Evolutionary conservation across 2,329 filamentous ascomycete genomes (phyloP).

Genomic region (Ilyonectria destructans): DNA sequence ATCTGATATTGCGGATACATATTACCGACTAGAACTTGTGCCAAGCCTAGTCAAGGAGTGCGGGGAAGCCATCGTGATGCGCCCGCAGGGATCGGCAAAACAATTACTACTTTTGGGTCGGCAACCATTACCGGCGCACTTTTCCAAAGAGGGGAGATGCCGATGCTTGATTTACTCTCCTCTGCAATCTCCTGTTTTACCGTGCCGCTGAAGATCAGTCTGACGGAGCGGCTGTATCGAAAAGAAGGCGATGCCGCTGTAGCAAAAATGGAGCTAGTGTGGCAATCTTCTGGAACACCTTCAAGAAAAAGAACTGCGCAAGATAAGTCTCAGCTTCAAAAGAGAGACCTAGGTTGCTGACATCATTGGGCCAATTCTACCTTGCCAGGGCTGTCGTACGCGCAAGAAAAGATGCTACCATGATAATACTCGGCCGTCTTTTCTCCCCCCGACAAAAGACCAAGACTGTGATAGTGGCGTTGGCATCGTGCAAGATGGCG

Average conservation of each 20-base stretch:
- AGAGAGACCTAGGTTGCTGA: conserved; percentile 9
- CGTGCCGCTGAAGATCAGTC: too few species aligned
- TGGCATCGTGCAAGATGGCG: too few species aligned
- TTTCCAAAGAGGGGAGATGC: background rate
- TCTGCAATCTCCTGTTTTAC: background rate
- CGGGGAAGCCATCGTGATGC: conserved; percentile 17
- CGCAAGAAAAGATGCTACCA: conserved; percentile 36
- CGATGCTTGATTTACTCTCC: too few species aligned
- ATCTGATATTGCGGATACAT: too few species aligned
- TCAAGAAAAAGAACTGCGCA: conserved; percentile 28
- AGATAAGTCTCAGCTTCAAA: conserved; percentile 26
- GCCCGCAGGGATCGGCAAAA: background rate
- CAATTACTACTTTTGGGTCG: conserved; percentile 16
- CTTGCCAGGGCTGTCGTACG: conserved; percentile 29
- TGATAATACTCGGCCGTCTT: background rate
- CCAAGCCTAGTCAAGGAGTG: background rate
- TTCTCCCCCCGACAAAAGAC: too few species aligned
- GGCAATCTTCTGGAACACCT: conserved; percentile 23
- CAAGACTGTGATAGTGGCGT: too few species aligned
- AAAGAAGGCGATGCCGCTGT: background rate
- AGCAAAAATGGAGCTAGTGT: conserved; percentile 30
- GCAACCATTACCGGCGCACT: background rate
- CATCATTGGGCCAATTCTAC: conserved; percentile 7
- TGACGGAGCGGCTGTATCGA: background rate
- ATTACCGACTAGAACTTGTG: too few species aligned